A percentile compares a stretch with the other conserved stretches of the same genome.
Conservation (phyloP, 106 monocot genomes). For the Posidonia australis region DNA sequence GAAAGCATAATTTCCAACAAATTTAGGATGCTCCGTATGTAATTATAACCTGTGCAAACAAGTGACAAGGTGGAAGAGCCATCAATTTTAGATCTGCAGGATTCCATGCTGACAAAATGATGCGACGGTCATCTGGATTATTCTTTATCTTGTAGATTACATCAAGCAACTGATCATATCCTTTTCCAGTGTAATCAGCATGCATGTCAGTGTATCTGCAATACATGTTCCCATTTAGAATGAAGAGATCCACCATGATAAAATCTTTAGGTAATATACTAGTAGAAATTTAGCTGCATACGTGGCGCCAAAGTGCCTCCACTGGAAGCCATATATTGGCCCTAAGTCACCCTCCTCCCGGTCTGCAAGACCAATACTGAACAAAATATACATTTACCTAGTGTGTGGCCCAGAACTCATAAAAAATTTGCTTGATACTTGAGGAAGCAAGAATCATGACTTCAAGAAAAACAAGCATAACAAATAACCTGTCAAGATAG, state of each 20-base stretch:
- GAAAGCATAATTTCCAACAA: not conserved
- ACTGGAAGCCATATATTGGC: slow-evolving; percentile 97
- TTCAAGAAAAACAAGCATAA: not conserved
- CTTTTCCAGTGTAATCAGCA: slow-evolving; percentile 87
- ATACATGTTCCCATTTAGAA: not conserved
- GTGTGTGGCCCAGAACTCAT: not conserved
- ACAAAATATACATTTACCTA: not conserved
- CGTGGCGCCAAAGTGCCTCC: slow-evolving; percentile 99
- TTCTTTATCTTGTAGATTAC: slow-evolving; percentile 90
- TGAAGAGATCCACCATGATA: not conserved
- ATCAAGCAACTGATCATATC: slow-evolving; percentile 91
- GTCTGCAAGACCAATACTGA: slow-evolving; percentile 55
- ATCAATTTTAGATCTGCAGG: slow-evolving; percentile 90
- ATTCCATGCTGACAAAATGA: slow-evolving; percentile 93
- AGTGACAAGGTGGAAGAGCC: slow-evolving; percentile 98
- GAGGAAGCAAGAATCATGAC: not conserved
- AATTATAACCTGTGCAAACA: slow-evolving; percentile 82
- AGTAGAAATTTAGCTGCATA: slow-evolving; percentile 20
- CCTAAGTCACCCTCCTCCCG: slow-evolving; percentile 94
- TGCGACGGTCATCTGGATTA: slow-evolving; percentile 86
- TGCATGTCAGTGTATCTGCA: slow-evolving; percentile 81
- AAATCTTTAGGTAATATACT: not conserved
- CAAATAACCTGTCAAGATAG: slow-evolving; percentile 70
- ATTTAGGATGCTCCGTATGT: not conserved
- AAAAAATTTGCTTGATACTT: not conserved